Evolutionary conservation across 495 filamentous ascomycete species (phyloP).

Genomic region (Xylaria flabelliformis): DNA sequence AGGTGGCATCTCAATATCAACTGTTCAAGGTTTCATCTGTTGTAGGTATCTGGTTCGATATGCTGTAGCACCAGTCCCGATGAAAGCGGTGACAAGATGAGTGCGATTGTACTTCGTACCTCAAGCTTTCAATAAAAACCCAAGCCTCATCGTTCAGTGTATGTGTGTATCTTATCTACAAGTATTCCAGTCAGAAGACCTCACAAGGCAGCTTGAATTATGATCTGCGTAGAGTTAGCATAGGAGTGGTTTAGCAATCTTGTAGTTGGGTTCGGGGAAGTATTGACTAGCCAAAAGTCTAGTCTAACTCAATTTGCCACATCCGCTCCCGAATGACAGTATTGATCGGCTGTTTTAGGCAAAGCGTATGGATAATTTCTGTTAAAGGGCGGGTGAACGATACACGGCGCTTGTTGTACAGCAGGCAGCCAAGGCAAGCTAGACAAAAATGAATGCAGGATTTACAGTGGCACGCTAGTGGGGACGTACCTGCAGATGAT

Average conservation of each 20-base stretch:
- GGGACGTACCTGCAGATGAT: slow-evolving; percentile 12
- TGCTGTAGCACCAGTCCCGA: not conserved
- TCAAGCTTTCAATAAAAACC: not conserved
- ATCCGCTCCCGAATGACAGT: not conserved
- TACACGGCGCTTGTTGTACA: not conserved
- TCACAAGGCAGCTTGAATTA: slow-evolving; percentile 13
- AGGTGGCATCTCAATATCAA: not conserved
- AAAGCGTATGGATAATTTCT: not conserved
- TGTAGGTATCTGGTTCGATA: slow-evolving; percentile 1
- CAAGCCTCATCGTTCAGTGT: not conserved
- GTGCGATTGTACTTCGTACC: not conserved
- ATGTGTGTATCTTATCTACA: not conserved
- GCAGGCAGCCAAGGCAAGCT: not conserved
- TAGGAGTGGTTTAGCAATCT: no score
- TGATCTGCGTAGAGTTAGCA: slow-evolving; percentile 4
- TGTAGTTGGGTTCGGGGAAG: not conserved
- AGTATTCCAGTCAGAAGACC: not conserved
- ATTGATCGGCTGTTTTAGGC: not conserved
- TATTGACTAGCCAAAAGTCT: not conserved
- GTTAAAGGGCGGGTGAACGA: not conserved
- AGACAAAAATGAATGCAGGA: not conserved
- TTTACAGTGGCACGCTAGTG: slow-evolving; percentile 10
- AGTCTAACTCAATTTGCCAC: not conserved
- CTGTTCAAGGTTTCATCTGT: not conserved
- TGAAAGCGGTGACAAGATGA: not conserved